Evolutionary conservation across 192 early-diverging fungal genomes (phyloP).

Genomic region (Coemansia sp.): DNA sequence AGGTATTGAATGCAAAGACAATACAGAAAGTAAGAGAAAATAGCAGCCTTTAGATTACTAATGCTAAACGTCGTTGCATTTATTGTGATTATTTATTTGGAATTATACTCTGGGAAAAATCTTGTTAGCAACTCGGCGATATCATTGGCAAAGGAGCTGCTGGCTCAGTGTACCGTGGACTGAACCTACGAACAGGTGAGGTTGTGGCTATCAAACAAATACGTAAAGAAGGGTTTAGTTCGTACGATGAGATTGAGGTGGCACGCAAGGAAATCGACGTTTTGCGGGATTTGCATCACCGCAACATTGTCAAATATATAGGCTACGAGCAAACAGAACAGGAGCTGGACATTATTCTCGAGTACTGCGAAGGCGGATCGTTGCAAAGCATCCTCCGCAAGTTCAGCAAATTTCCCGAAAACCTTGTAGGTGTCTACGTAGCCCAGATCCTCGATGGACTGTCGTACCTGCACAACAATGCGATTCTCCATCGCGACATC

Average conservation of each 20-base stretch:
- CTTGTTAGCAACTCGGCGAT: conserved; percentile 62
- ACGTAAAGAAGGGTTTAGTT: conserved; percentile 57
- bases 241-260: conserved; percentile 60
- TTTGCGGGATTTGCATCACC: conserved; percentile 72
- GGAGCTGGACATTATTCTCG: conserved; percentile 81
- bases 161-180: conserved; percentile 69
- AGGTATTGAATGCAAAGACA: neutral
- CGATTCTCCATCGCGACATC: conserved; percentile 61
- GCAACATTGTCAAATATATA: conserved; percentile 68
- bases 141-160: conserved; percentile 75
- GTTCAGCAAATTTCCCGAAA: conserved; percentile 73
- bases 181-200: conserved; percentile 66
- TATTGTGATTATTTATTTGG: neutral
- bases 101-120: neutral
- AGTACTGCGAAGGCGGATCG: conserved; percentile 77
- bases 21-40: neutral
- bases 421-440: conserved; percentile 70
- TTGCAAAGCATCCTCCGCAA: conserved; percentile 68
- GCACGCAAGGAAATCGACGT: conserved; percentile 81
- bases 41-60: neutral
- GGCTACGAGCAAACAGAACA: conserved; percentile 74
- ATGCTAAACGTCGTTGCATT: neutral
- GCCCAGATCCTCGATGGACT: conserved; percentile 60
- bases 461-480: conserved; percentile 57
- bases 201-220: conserved; percentile 75